A percentile compares a stretch with the other conserved stretches of the same genome.
Evolutionary conservation across 2,329 filamentous ascomycete genomes (phyloP).

Genomic region (Aspergillus fumigatus): DNA sequence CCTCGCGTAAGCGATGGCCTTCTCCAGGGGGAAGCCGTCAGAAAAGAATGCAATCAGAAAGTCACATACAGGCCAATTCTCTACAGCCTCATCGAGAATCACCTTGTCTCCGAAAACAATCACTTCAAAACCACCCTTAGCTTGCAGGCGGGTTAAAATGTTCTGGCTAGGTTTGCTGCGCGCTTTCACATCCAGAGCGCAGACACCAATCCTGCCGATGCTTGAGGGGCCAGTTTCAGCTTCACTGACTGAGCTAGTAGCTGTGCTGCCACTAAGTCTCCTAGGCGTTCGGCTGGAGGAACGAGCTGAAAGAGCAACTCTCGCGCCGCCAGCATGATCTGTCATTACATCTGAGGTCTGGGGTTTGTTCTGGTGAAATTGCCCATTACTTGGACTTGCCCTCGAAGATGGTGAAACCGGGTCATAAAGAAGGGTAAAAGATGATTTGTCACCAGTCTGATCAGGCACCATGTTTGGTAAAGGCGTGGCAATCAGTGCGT

Average conservation of each 20-base stretch:
- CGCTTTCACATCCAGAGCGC: conserved; percentile 91
- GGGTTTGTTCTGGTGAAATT: conserved; percentile 13
- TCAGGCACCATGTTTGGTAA: conserved; percentile 5
- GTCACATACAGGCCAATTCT: conserved; percentile 95
- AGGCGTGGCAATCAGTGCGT: conserved; percentile 1
- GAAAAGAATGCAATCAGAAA: conserved; percentile 98
- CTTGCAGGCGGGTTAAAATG: conserved; percentile 86
- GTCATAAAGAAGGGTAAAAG: conserved; percentile 14
- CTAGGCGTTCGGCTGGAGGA: conserved; percentile 68
- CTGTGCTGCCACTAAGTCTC: conserved; percentile 75
- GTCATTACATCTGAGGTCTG: conserved; percentile 17
- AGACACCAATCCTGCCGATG: conserved; percentile 77
- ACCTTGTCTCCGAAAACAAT: conserved; percentile 98
- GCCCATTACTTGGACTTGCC: conserved; percentile 3
- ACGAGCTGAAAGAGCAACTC: conserved; percentile 29
- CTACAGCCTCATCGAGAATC: conserved; percentile 91
- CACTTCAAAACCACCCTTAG: conserved; percentile 90
- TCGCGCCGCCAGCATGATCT: conserved; percentile 34
- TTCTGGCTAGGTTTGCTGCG: conserved; percentile 95
- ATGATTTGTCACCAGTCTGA: conserved; percentile 9
- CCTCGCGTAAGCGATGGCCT: conserved; percentile 92
- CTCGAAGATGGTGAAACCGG: conserved; percentile 13
- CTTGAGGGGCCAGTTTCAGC: conserved; percentile 46
- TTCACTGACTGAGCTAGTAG: conserved; percentile 70
- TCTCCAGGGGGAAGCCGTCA: conserved; percentile 92